Conservation (phyloP, 768 basidiomycete genomes). For the Bullera alba region DNA sequence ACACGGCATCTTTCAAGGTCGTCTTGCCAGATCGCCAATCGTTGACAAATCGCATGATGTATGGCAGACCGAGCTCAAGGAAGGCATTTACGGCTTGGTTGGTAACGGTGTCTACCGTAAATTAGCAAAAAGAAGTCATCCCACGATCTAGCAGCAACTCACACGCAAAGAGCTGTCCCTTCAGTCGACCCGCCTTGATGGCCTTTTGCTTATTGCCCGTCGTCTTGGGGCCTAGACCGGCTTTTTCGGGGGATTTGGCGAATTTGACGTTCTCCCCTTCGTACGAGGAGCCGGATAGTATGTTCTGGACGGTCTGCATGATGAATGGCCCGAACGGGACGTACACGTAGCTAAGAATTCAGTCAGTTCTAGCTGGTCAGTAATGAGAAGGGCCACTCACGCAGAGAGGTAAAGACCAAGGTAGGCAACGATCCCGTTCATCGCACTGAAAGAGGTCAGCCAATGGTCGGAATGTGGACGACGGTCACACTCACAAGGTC, state of each 20-base stretch:
- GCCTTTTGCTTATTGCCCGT: constrained; percentile 27
- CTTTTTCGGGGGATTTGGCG: constrained; percentile 43
- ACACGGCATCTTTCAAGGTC: constrained; percentile 30
- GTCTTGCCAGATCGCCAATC: constrained; percentile 38
- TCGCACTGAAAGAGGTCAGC: constrained; percentile 47
- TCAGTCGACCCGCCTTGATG: constrained; percentile 53
- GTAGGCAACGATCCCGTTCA: constrained; percentile 83
- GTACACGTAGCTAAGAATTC: constrained; percentile 58
- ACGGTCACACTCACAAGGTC: constrained; percentile 54
- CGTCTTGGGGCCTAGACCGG: constrained; percentile 31
- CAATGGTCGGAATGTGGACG: not conserved
- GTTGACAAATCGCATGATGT: constrained; percentile 57
- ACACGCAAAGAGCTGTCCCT: constrained; percentile 87
- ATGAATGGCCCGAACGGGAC: constrained; percentile 84
- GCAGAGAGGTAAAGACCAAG: constrained; percentile 87
- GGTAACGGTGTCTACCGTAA: constrained; percentile 56
- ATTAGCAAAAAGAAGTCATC: constrained; percentile 3
- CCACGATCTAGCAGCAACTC: constrained; percentile 6
- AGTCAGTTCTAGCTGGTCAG: constrained; percentile 7
- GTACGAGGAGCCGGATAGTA: constrained; percentile 11
- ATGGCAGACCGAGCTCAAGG: constrained; percentile 74
- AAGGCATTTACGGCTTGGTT: constrained; percentile 75
- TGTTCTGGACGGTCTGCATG: constrained; percentile 55
- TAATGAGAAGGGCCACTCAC: constrained; percentile 43
- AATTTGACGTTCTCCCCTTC: constrained; percentile 26